phyloP scores from a whole-genome alignment of 345 rosid species.

The Noccaea caerulescens region DNA sequence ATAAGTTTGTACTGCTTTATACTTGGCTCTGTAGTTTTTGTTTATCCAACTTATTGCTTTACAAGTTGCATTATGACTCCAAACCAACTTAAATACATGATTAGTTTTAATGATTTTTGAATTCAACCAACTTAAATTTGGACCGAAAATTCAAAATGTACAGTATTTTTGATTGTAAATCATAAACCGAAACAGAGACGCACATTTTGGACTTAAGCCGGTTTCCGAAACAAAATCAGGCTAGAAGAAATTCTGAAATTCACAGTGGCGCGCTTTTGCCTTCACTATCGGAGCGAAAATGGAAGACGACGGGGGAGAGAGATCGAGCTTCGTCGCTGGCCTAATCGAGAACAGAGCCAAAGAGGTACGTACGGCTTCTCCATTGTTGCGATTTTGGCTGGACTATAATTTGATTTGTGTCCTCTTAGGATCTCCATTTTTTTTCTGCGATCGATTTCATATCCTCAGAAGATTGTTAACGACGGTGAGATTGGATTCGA shows the following conservation, averaged over 20 bases:
- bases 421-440: conserved; percentile 24
- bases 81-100: too few species aligned
- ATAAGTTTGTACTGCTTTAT: background rate
- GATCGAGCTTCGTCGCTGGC: conserved; percentile 80
- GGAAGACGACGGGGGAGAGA: conserved; percentile 89
- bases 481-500: conserved; percentile 10
- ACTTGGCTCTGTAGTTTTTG: too few species aligned
- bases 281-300: conserved; percentile 34
- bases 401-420: conserved; percentile 17
- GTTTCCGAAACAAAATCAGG: background rate
- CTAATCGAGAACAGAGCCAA: conserved; percentile 93
- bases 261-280: conserved; percentile 43
- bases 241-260: background rate
- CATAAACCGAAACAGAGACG: too few species aligned
- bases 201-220: background rate
- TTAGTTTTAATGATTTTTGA: too few species aligned
- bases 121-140: too few species aligned
- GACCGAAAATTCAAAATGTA: too few species aligned
- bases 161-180: too few species aligned
- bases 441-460: conserved; percentile 20
- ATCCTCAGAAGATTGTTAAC: background rate
- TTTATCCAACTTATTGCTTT: too few species aligned
- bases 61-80: too few species aligned
- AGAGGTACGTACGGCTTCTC: conserved; percentile 59
- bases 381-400: background rate